Evolutionary conservation across 1,284 basidiomycete genomes (phyloP), one percentile per base, ranked within the genome.

Genomic region (Mycena sp.): DNA sequence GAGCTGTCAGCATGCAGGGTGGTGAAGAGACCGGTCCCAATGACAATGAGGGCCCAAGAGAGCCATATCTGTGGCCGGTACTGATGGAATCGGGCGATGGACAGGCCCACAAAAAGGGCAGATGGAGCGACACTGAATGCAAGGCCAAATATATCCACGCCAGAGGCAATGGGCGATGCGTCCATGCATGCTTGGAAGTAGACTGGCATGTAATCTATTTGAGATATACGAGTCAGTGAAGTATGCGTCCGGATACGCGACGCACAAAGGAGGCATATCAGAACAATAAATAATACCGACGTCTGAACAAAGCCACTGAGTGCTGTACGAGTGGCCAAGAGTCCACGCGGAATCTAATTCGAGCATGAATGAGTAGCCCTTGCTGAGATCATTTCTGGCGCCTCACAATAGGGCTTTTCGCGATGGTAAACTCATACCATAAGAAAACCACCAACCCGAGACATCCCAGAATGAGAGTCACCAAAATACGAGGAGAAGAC

Each of bases 111-210:
- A 1, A 79, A 29, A 16, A 80, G 69, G 4, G 72, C 71, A 6
- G 68, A 62, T 0, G 74, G 73, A 4, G 74, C 72, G 32, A 79
- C 71, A 1, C 71, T 69, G 58, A 74, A 70, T 0, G 76, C 73
- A 14, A 79, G 65, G 0, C 77, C 74, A 48, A 85, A 76, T 2
- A 76, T 63, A 23, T 79, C 73, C 17, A 85, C 70, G 3, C 82
- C 82, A 10, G 81, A 79, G 1, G 69, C 58, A 32, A 81, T 74
- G 0, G 84, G 81, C 10, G 71, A 73, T 10, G 78, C 77, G 17
- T 69, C 73, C 37, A 76, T 76, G 59, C 80, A 77, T 10, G 78
- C 76, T 68, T 85, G 83, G 64, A 82, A 83, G 68, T 79, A 84
- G 1, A 76, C 73, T 0, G 78, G 78, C 45, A 56, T 55, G 32